phyloP scores from a whole-genome alignment of 148 eudicot genomes.

The Rhododendron molle region DNA sequence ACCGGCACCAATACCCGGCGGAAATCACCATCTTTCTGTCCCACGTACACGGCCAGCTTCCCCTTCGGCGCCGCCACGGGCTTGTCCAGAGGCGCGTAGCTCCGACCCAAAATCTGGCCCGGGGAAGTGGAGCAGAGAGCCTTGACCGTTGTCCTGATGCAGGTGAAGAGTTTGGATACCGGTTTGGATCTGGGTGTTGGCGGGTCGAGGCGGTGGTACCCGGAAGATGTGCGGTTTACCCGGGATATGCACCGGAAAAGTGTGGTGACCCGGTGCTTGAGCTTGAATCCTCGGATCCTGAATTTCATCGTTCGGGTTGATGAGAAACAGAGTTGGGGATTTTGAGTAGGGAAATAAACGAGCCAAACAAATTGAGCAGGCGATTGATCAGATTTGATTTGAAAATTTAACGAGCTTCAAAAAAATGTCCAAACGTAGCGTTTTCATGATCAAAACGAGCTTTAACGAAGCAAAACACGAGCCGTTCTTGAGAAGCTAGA shows the following conservation, averaged over 20 bases:
- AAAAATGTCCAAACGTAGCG: too few relatives aligned
- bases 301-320: slow-evolving; percentile 4
- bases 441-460: too few relatives aligned
- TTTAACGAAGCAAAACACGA: too few relatives aligned
- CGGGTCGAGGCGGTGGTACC: slow-evolving; percentile 23
- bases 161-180: slow-evolving; percentile 27
- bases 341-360: neutral
- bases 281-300: slow-evolving; percentile 32
- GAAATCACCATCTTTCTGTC: slow-evolving; percentile 57
- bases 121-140: slow-evolving; percentile 25
- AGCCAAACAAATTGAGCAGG: too few relatives aligned
- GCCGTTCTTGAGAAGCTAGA: too few relatives aligned
- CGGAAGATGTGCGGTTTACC: slow-evolving; percentile 6
- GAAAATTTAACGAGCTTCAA: too few relatives aligned
- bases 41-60: slow-evolving; percentile 77
- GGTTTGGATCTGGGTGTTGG: slow-evolving; percentile 11
- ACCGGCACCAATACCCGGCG: slow-evolving; percentile 68
- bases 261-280: slow-evolving; percentile 31
- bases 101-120: neutral
- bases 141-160: slow-evolving; percentile 29
- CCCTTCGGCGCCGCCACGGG: slow-evolving; percentile 56
- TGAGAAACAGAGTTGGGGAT: slow-evolving; percentile 6
- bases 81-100: slow-evolving; percentile 33
- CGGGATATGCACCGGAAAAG: slow-evolving; percentile 32
- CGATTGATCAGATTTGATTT: too few relatives aligned